phyloP scores from a whole-genome alignment of 2,329 filamentous ascomycete genomes.

The Aureobasidium pullulans region DNA sequence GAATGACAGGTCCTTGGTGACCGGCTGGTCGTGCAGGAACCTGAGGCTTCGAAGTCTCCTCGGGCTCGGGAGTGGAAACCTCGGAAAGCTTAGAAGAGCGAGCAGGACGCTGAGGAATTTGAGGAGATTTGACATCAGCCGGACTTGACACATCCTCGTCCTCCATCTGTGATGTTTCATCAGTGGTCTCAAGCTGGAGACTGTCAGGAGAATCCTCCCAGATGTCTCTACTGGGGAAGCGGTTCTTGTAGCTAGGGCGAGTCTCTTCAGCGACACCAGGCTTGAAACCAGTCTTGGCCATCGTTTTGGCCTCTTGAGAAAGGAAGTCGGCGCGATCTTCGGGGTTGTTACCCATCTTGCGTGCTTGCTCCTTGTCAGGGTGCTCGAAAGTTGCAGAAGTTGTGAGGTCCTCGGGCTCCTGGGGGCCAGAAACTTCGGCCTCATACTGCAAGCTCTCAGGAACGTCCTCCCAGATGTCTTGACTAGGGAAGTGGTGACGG shows the following conservation, averaged over 20 bases:
- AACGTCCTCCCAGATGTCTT: constrained; percentile 95
- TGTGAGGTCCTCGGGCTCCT: constrained; percentile 47
- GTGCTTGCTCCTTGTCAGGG: constrained; percentile 44
- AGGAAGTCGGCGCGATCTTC: constrained; percentile 37
- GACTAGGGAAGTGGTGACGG: constrained; percentile 72
- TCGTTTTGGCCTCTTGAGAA: constrained; percentile 41
- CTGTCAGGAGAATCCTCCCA: constrained; percentile 94
- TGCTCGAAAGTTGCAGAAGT: constrained; percentile 35
- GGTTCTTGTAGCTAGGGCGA: constrained; percentile 53
- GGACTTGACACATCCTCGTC: constrained; percentile 24
- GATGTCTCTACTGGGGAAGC: constrained; percentile 86
- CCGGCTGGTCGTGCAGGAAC: constrained; percentile 71
- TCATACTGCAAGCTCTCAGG: constrained; percentile 72
- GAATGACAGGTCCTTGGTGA: constrained; percentile 48
- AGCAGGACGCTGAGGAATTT: constrained; percentile 25
- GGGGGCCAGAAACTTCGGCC: constrained; percentile 78
- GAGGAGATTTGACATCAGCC: constrained; percentile 12
- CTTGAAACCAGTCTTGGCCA: constrained; percentile 55
- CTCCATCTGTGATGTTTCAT: constrained; percentile 35
- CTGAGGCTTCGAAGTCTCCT: constrained; percentile 66
- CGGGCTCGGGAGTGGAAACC: constrained; percentile 26
- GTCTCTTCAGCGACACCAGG: constrained; percentile 45
- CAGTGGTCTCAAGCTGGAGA: constrained; percentile 68
- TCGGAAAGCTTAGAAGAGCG: constrained; percentile 25
- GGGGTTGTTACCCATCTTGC: constrained; percentile 34